Evolutionary conservation across 2,329 filamentous ascomycete genomes (phyloP).

Genomic region (Trichoderma atroviride): DNA sequence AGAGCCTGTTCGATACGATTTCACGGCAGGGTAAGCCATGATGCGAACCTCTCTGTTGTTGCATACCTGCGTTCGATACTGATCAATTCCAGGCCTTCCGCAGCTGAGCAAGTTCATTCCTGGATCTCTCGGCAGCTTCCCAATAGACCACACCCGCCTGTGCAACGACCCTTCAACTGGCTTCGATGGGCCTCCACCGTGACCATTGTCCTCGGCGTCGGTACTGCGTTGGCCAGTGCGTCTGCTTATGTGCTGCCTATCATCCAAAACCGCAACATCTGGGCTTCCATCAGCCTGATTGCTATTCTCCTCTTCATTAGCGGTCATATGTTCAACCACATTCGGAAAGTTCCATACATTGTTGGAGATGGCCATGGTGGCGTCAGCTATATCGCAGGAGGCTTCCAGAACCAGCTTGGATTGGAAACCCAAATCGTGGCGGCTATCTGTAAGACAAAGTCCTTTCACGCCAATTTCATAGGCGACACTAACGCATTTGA

Average conservation of each 20-base stretch:
- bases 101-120: conserved; percentile 74
- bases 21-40: conserved; percentile 70
- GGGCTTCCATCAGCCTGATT: conserved; percentile 88
- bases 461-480: not conserved
- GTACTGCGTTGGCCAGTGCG: conserved; percentile 70
- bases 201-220: conserved; percentile 68
- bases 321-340: conserved; percentile 99
- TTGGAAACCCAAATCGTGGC: conserved; percentile 95
- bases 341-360: conserved; percentile 93
- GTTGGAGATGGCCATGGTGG: conserved; percentile 81
- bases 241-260: conserved; percentile 80
- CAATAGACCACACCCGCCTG: conserved; percentile 73
- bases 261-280: conserved; percentile 87
- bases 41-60: not conserved
- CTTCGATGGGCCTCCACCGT: conserved; percentile 69
- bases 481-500: conserved; percentile 40
- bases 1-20: conserved; percentile 81
- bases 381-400: conserved; percentile 84
- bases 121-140: conserved; percentile 82
- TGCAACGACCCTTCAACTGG: conserved; percentile 88
- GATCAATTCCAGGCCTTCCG: conserved; percentile 58
- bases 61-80: not conserved
- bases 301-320: conserved; percentile 89
- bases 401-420: conserved; percentile 92
- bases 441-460: conserved; percentile 75